Percentiles rank a stretch among this genome's conserved stretches.
Evolutionary conservation across 2,329 filamentous ascomycete species (phyloP).

Genomic region (Canariomyces notabilis): DNA sequence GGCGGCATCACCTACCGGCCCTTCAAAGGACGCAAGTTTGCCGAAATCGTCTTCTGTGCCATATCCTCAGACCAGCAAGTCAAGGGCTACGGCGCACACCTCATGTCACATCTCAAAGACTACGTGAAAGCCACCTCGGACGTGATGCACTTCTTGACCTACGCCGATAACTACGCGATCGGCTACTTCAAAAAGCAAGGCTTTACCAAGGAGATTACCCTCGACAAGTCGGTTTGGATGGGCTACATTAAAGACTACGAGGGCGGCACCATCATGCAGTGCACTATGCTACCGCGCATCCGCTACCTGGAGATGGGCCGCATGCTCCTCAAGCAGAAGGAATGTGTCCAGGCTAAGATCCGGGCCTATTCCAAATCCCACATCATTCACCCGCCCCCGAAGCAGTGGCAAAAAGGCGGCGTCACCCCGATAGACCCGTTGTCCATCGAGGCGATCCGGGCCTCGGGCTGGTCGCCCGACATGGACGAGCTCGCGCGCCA

Average conservation of each 20-base stretch:
- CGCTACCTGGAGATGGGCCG: slow-evolving; percentile 89
- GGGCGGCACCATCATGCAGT: slow-evolving; percentile 98
- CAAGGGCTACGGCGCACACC: slow-evolving; percentile 94
- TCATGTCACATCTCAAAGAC: slow-evolving; percentile 97
- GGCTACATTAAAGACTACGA: slow-evolving; percentile 99
- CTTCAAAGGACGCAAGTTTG: slow-evolving; percentile 87
- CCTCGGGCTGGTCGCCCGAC: slow-evolving; percentile 89
- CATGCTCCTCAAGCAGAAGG: slow-evolving; percentile 96
- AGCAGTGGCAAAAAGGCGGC: slow-evolving; percentile 66
- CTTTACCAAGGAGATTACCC: slow-evolving; percentile 96
- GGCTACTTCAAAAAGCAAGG: slow-evolving; percentile 99
- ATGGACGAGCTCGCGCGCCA: slow-evolving; percentile 97
- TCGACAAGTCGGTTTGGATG: slow-evolving; percentile 92
- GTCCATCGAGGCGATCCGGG: slow-evolving; percentile 80
- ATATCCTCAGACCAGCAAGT: slow-evolving; percentile 98
- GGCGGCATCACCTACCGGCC: slow-evolving; percentile 95
- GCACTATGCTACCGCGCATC: slow-evolving; percentile 90
- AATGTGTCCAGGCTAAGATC: slow-evolving; percentile 91
- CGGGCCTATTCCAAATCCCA: slow-evolving; percentile 85
- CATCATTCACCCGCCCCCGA: slow-evolving; percentile 77
- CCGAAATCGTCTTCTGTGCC: slow-evolving; percentile 97
- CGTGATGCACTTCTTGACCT: slow-evolving; percentile 98
- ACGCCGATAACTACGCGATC: slow-evolving; percentile 97
- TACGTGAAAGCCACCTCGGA: slow-evolving; percentile 96
- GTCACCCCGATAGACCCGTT: slow-evolving; percentile 75